phyloP scores from a whole-genome alignment of 139 green algal species.

The Chlorella sp. region DNA sequence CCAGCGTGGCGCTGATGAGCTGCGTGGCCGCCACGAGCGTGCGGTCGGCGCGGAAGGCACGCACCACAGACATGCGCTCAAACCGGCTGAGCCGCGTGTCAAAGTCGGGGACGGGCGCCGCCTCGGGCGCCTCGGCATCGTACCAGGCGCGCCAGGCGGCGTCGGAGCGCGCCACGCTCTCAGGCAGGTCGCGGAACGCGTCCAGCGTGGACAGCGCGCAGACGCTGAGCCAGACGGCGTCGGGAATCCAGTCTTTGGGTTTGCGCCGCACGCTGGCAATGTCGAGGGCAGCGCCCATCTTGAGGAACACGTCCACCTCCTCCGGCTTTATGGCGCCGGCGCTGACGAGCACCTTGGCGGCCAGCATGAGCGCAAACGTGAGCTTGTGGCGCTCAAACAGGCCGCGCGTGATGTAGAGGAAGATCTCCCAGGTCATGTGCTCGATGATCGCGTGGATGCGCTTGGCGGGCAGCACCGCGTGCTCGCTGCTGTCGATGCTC shows the following conservation, averaged over 20 bases:
- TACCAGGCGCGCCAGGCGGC: constrained; percentile 88
- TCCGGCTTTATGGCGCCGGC: constrained; percentile 33
- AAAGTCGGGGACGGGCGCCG: constrained; percentile 76
- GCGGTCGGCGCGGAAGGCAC: constrained; percentile 87
- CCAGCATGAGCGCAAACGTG: constrained; percentile 93
- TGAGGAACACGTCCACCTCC: constrained; percentile 89
- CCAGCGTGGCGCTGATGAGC: constrained; percentile 86
- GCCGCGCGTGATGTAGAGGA: constrained; percentile 91
- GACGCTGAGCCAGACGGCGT: constrained; percentile 87
- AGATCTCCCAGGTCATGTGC: constrained; percentile 91
- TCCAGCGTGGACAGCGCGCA: constrained; percentile 80
- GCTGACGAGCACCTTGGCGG: constrained; percentile 62
- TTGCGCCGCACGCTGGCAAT: constrained; percentile 83
- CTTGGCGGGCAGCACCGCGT: constrained; percentile 84
- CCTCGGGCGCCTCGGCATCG: constrained; percentile 90
- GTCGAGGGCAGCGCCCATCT: constrained; percentile 85
- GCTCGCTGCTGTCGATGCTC: constrained; percentile 84
- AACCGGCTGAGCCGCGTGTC: constrained; percentile 87
- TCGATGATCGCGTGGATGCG: constrained; percentile 93
- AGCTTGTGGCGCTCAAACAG: constrained; percentile 97
- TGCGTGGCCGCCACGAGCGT: constrained; percentile 84
- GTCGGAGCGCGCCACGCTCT: constrained; percentile 83
- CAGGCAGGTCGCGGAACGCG: constrained; percentile 79
- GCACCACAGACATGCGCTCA: constrained; percentile 90
- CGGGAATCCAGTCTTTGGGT: constrained; percentile 82